Base-by-base conservation (phyloP, 1,284 basidiomycete genomes). In the Amylostereum areolatum region DNA sequence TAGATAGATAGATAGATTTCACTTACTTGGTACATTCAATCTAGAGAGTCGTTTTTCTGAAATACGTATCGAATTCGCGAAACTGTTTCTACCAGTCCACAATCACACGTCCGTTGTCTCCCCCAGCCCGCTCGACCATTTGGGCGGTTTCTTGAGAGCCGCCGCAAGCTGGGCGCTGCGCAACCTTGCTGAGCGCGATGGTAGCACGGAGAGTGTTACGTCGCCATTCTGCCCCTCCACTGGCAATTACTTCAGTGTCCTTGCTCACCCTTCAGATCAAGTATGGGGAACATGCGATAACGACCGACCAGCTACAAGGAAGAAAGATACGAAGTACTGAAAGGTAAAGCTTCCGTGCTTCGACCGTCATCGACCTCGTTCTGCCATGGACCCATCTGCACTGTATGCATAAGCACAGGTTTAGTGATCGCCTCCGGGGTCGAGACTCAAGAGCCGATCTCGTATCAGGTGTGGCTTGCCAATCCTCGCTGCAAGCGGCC, bases 331-430 rank as follows among this genome's bases (percentile, higher is more conserved):
- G 28, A 2, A 28, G 9, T 46, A 5, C 43, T 27, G n/a, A n/a
- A n/a, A n/a, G 2, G 2, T 11, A 33, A n/a, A 33, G 42, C 75
- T 96, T 94, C 49, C 92, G 84, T n/a, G 92, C 81, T 56, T 97
- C 93, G 9, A 47, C 94, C 93, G 57, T 96, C 92, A 60, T 97
- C 93, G 33, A 93, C 89, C 63, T 89, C 91, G 66, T 96, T 92
- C 47, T 89, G 94, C 87, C 94, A 99, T 1, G 97, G 97, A 11
- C 97, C 97, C 97, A 99, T 98, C 62, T 92, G 86, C 7, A 99
- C 94, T 5, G 89, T 91, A 31, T 92, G 83, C 59, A 97, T 87
- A 48, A 97, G 81, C 35, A 89, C 83, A 12, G 81, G 77, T 59
- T 92, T 90, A 60, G 94, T 70, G 32, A 78, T 66, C 0, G 93